Evolutionary conservation across 805 yeast genomes (phyloP).

Genomic region (Zygosaccharomyces gambellarensis): DNA sequence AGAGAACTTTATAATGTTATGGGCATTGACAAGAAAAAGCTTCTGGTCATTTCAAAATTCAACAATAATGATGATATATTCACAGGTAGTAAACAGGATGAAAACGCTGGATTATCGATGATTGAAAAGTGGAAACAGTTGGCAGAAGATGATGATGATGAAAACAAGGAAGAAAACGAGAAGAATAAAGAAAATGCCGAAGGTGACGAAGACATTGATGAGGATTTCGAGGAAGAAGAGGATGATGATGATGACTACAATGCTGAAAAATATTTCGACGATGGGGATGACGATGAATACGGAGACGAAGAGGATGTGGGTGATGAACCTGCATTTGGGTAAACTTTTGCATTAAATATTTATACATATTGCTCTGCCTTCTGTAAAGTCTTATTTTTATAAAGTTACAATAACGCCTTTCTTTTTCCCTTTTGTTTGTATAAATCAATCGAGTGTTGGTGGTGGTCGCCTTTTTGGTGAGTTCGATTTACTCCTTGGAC

Average conservation of each 20-base stretch:
- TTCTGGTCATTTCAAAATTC: slow-evolving; percentile 39
- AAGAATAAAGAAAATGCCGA: slow-evolving; percentile 31
- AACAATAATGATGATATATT: slow-evolving; percentile 28
- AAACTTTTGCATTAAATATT: background rate
- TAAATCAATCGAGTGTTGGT: slow-evolving; percentile 3
- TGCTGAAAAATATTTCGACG: slow-evolving; percentile 60
- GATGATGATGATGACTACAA: slow-evolving; percentile 58
- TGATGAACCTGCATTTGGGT: slow-evolving; percentile 58
- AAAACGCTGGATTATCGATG: slow-evolving; percentile 34
- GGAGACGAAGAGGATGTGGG: slow-evolving; percentile 48
- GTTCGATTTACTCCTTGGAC: slow-evolving; percentile 9
- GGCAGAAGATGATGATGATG: slow-evolving; percentile 47
- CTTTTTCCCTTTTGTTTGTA: background rate
- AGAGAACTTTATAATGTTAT: slow-evolving; percentile 67
- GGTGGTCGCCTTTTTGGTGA: slow-evolving; percentile 18
- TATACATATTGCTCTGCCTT: background rate
- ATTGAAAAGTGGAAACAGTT: slow-evolving; percentile 45
- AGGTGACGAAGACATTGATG: slow-evolving; percentile 47
- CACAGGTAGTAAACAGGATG: slow-evolving; percentile 30
- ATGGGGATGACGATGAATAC: slow-evolving; percentile 49
- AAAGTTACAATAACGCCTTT: background rate
- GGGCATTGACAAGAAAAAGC: slow-evolving; percentile 56
- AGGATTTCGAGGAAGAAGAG: slow-evolving; percentile 54
- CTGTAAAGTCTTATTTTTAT: background rate
- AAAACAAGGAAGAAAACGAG: slow-evolving; percentile 27